Evolutionary conservation across 2,329 filamentous ascomycete species (phyloP).

Genomic region (Periconia sp.): DNA sequence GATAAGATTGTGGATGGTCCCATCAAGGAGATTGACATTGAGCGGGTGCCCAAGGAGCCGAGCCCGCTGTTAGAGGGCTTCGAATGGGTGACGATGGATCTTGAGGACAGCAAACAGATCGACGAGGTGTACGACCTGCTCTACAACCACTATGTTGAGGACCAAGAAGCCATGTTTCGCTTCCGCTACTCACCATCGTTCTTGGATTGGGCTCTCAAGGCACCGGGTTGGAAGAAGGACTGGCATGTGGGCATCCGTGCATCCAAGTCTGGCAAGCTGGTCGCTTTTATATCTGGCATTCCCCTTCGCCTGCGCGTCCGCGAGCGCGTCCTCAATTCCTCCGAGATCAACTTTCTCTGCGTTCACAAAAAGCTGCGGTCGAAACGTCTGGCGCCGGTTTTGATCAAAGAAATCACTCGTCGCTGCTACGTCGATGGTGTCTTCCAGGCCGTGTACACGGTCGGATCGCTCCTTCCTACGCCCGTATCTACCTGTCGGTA

Average conservation of each 20-base stretch:
- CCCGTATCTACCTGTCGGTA: conserved; percentile 93
- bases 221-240: conserved; percentile 88
- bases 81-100: conserved; percentile 90
- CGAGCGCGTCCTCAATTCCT: conserved; percentile 71
- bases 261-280: conserved; percentile 78
- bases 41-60: conserved; percentile 77
- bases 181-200: conserved; percentile 94
- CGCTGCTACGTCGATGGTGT: conserved; percentile 83
- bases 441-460: conserved; percentile 96
- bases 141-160: conserved; percentile 94
- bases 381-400: conserved; percentile 86
- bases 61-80: conserved; percentile 74
- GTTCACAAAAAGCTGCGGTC: conserved; percentile 96
- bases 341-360: conserved; percentile 97
- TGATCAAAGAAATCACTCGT: conserved; percentile 97
- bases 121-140: conserved; percentile 91
- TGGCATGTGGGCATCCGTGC: conserved; percentile 96
- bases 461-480: conserved; percentile 84
- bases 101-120: conserved; percentile 74
- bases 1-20: conserved; percentile 70
- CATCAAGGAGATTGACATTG: conserved; percentile 76
- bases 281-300: conserved; percentile 94
- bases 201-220: conserved; percentile 91
- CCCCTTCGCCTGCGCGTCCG: conserved; percentile 82
- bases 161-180: conserved; percentile 94